phyloP scores from a whole-genome alignment of 352 stramenopile species.

The Paralagenidium karlingii region DNA sequence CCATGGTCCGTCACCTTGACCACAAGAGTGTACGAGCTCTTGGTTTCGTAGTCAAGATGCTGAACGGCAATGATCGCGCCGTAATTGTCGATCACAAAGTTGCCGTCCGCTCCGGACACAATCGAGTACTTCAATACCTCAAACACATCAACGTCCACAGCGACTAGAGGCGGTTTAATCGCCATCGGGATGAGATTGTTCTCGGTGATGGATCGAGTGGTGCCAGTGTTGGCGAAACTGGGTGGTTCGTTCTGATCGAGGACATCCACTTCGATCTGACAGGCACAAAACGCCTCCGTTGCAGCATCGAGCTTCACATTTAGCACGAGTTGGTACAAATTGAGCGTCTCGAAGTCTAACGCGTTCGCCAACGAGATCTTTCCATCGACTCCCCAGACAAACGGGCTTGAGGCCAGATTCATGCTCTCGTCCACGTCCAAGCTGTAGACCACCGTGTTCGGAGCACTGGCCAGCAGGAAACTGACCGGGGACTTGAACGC shows the following conservation, averaged over 20 bases:
- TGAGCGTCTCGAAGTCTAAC: conserved; percentile 18
- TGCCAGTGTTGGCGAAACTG: conserved; percentile 9
- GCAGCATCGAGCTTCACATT: conserved; percentile 10
- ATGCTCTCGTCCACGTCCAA: conserved; percentile 5
- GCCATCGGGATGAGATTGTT: conserved; percentile 19
- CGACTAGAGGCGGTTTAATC: conserved; percentile 12
- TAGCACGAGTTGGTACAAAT: conserved; percentile 9
- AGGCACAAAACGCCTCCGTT: conserved; percentile 7
- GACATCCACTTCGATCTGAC: conserved; percentile 25
- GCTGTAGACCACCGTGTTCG: conserved; percentile 3
- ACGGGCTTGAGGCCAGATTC: too few relatives aligned
- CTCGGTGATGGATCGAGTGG: conserved; percentile 17
- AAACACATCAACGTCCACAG: conserved; percentile 26
- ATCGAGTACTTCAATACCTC: conserved; percentile 28
- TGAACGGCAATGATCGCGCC: conserved; percentile 20
- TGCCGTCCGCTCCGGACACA: conserved; percentile 12
- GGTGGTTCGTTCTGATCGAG: conserved; percentile 39
- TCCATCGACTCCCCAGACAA: conserved; percentile 5
- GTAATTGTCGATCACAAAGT: conserved; percentile 28
- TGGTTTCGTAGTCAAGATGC: conserved; percentile 25
- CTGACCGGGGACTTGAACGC: conserved; percentile 15
- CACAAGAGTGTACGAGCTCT: conserved; percentile 18
- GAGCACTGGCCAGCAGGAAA: conserved; percentile 16
- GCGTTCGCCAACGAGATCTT: conserved; percentile 8
- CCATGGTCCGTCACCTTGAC: conserved; percentile 22